Conservation (phyloP, 306 rosid species). For the Medicago lupulina region DNA sequence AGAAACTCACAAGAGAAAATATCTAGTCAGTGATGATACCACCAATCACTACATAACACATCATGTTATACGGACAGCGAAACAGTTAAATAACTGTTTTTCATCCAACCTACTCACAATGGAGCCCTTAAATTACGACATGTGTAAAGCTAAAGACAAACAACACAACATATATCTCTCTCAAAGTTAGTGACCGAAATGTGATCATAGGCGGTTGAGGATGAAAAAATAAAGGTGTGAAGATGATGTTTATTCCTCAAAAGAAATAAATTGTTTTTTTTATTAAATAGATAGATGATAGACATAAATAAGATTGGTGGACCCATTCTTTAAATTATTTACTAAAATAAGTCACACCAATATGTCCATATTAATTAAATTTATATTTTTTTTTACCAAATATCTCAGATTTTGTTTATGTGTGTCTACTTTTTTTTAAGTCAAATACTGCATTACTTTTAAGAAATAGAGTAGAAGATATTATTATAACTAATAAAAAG, state of each 20-base stretch:
- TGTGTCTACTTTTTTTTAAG: no score
- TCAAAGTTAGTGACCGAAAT: conserved; percentile 20
- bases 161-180: neutral
- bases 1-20: neutral
- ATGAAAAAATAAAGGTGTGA: neutral
- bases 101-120: conserved; percentile 13
- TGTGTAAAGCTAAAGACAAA: conserved; percentile 26
- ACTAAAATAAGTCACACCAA: no score
- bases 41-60: conserved; percentile 48
- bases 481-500: no score
- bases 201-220: conserved; percentile 29
- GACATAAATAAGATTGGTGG: no score
- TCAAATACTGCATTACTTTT: no score
- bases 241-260: neutral
- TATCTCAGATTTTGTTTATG: no score
- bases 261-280: neutral
- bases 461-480: no score
- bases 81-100: conserved; percentile 42
- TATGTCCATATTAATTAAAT: no score
- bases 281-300: no score
- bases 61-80: neutral
- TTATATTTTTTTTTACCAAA: no score
- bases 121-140: conserved; percentile 5
- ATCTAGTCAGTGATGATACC: conserved; percentile 15
- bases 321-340: no score